These are phyloP conservation scores for Ceratocystis huliohia DNA, from an alignment of 2,329 filamentous ascomycete species.

Conservation along the genomic window DNA sequence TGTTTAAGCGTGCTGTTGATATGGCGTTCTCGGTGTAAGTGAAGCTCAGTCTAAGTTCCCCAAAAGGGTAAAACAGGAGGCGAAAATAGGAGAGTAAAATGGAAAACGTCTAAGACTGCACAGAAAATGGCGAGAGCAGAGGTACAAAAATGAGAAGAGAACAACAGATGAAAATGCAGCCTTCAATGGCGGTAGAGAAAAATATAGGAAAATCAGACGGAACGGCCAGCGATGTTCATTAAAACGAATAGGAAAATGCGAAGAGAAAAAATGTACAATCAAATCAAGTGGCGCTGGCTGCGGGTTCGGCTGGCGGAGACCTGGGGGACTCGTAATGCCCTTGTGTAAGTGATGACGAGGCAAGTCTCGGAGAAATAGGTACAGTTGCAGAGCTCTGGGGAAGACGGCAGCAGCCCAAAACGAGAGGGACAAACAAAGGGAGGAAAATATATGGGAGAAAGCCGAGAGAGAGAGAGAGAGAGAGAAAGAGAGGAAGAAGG, in stretches of 20 bases:
- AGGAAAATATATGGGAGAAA: not conserved
- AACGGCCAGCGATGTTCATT: not conserved
- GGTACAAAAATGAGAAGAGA: too few species aligned
- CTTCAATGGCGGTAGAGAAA: not conserved
- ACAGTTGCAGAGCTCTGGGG: too few species aligned
- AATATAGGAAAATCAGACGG: conserved; percentile 9
- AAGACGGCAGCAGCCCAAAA: not conserved
- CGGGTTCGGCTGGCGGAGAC: too few species aligned
- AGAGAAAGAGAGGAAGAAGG: not conserved
- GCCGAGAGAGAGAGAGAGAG: not conserved
- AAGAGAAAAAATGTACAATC: not conserved
- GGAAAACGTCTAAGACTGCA: not conserved
- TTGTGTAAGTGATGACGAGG: conserved; percentile 13
- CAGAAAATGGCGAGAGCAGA: not conserved
- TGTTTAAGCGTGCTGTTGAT: too few species aligned
- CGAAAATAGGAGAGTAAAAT: not conserved
- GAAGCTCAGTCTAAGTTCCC: not conserved
- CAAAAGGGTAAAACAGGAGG: not conserved
- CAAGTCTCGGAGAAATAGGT: not conserved
- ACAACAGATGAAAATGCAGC: too few species aligned
- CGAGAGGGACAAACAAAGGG: not conserved
- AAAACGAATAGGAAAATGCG: not conserved
- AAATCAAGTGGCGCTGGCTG: conserved; percentile 8
- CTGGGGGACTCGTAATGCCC: conserved; percentile 11
- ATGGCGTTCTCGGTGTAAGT: not conserved